A percentile compares a stretch with the other conserved stretches of the same genome.
Conservation (phyloP, 306 rosid genomes). For the Medicago ruthenica region DNA sequence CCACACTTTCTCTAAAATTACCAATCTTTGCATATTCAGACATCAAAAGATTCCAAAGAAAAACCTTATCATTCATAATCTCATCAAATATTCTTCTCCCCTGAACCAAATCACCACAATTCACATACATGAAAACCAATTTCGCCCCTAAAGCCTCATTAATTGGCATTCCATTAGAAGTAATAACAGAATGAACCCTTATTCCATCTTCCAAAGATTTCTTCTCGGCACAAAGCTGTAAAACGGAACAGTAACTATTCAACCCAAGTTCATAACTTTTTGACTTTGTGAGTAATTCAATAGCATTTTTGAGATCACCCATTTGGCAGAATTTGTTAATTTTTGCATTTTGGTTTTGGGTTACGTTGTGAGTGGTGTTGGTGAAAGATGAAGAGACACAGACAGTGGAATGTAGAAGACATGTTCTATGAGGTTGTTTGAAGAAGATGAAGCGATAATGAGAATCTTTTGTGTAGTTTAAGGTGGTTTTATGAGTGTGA, state of each 20-base stretch:
- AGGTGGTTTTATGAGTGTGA: constrained; percentile 15
- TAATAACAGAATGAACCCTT: constrained; percentile 60
- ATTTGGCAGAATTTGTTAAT: constrained; percentile 51
- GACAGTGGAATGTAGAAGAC: constrained; percentile 31
- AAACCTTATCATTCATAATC: constrained; percentile 57
- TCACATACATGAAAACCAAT: constrained; percentile 72
- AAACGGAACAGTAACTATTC: constrained; percentile 57
- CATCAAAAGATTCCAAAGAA: constrained; percentile 77
- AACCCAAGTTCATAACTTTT: constrained; percentile 54
- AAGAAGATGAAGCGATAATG: constrained; percentile 42
- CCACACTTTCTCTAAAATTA: constrained; percentile 55
- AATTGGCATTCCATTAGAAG: constrained; percentile 42
- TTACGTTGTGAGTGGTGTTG: constrained; percentile 18
- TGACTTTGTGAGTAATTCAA: constrained; percentile 51
- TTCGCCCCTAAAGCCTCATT: constrained; percentile 64
- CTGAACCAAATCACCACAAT: constrained; percentile 61
- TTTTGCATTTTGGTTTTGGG: constrained; percentile 25
- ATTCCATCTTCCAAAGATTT: constrained; percentile 67
- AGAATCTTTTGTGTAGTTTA: constrained; percentile 26
- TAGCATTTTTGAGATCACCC: constrained; percentile 65
- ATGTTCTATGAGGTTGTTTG: constrained; percentile 42
- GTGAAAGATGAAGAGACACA: constrained; percentile 40
- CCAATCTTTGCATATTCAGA: constrained; percentile 66
- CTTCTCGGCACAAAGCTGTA: constrained; percentile 76
- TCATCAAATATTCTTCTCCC: constrained; percentile 67